Conservation (phyloP, 805 yeast species). For the Kurtzmaniella fragi region DNA sequence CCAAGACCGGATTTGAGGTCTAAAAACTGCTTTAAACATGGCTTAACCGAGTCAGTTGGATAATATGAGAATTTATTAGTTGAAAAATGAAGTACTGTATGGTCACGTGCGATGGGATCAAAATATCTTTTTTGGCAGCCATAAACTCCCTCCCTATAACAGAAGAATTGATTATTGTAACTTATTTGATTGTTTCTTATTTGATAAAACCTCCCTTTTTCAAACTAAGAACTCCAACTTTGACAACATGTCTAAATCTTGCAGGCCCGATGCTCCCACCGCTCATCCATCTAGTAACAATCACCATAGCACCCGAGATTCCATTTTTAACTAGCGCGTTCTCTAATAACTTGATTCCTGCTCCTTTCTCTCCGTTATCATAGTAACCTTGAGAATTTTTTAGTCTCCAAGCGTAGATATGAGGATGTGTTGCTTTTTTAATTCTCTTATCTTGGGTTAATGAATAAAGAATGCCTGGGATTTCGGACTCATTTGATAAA, state of each 20-base stretch:
- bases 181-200: neutral
- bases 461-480: constrained; percentile 36
- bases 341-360: constrained; percentile 54
- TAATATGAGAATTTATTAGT: neutral
- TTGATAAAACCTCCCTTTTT: constrained; percentile 6
- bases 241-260: constrained; percentile 63
- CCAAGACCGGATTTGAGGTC: neutral
- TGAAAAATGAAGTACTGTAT: no score
- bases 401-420: constrained; percentile 71
- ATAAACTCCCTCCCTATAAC: no score
- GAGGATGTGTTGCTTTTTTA: constrained; percentile 61
- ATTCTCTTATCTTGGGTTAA: constrained; percentile 47
- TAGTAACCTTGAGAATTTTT: constrained; percentile 51
- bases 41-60: neutral
- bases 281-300: constrained; percentile 81
- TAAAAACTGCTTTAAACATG: constrained; percentile 1
- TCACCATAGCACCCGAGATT: constrained; percentile 51
- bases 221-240: constrained; percentile 50
- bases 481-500: constrained; percentile 34
- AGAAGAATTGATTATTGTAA: no score
- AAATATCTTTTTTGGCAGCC: no score
- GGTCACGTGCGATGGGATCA: no score
- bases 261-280: constrained; percentile 70
- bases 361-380: constrained; percentile 75
- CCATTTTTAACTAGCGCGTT: constrained; percentile 47